Evolutionary conservation across 2,329 filamentous ascomycete genomes (phyloP), one percentile per base, ranked within the genome.

Genomic region (Aspergillus sp.): DNA sequence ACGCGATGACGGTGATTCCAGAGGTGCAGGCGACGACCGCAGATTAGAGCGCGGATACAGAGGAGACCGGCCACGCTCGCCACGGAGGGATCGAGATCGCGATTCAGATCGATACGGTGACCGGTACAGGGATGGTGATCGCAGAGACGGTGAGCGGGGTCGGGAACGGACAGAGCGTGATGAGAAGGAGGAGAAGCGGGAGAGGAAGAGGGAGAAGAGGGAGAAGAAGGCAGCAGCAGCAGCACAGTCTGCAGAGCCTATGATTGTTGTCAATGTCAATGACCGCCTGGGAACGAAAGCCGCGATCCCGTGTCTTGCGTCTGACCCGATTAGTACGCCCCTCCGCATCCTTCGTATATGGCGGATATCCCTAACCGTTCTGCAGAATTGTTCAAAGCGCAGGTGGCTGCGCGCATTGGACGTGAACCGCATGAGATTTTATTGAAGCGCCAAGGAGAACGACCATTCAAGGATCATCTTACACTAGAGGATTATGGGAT

Each of bases 201-300:
- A 65, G 35, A 68, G 67, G 57, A 72, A 62, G 63, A 74, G 61
- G 63, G 60, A 61, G 45, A 71, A 71, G 50, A 71, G 72, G 46
- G 66, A 74, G 44, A 70, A 71, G 47, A 71, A 57, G 47, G 56
- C 58, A n/a, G 53, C 60, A 0, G 56, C 63, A 6, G 52, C 66
- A 25, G 61, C 72, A 6, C 61, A 67, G 52, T 68, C 64, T 35
- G 71, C 75, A 5, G 86, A 94, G 63, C 85, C 89, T 48, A 94
- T 96, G 86, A 96, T 97, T 57, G 81, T 95, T 45, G 90, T 97
- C 15, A 83, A 91, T 61, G 83, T 97, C 63, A 97, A 97, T 66
- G 91, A 97, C 69, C 81, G 91, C n/a, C 74, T 97, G 32, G 91
- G 91, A 10, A 96, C 91, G n/a, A 95, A 95, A 63, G 88, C 90